Evolutionary conservation across 495 filamentous ascomycete genomes (phyloP).

Genomic region (Chaetomium tenue): DNA sequence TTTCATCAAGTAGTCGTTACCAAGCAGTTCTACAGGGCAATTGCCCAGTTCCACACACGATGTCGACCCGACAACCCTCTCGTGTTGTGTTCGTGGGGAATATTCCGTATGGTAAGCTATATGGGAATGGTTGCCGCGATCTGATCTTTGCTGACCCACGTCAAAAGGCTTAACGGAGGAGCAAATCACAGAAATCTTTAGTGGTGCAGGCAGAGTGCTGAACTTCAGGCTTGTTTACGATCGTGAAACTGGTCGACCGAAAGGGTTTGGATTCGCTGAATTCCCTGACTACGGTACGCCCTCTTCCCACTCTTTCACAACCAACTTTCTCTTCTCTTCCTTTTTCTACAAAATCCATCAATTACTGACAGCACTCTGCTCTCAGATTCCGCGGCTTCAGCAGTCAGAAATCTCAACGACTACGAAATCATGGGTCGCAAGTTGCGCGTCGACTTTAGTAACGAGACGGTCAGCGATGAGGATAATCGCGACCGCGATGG

Average conservation of each 20-base stretch:
- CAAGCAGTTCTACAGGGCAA: conserved; percentile 4
- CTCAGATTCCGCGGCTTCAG: conserved; percentile 83
- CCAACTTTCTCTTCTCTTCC: background rate
- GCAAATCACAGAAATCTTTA: conserved; percentile 88
- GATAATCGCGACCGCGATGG: conserved; percentile 40
- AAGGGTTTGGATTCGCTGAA: conserved; percentile 95
- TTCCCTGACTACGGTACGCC: conserved; percentile 69
- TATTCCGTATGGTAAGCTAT: conserved; percentile 64
- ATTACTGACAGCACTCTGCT: background rate
- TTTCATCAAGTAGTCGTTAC: background rate
- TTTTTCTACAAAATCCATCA: background rate
- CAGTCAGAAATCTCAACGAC: conserved; percentile 93
- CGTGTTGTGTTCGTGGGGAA: conserved; percentile 80
- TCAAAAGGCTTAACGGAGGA: conserved; percentile 82
- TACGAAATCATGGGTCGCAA: conserved; percentile 95
- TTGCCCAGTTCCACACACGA: conserved; percentile 27
- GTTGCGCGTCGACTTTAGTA: conserved; percentile 90
- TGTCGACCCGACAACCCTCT: conserved; percentile 54
- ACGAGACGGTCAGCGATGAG: conserved; percentile 80
- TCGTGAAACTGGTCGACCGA: conserved; percentile 88
- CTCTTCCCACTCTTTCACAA: background rate
- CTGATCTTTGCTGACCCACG: conserved; percentile 1
- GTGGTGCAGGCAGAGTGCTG: conserved; percentile 80
- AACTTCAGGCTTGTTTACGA: conserved; percentile 95
- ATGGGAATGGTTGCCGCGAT: background rate